Evolutionary conservation across 345 rosid genomes (phyloP).

Genomic region (Lepidium didymum): DNA sequence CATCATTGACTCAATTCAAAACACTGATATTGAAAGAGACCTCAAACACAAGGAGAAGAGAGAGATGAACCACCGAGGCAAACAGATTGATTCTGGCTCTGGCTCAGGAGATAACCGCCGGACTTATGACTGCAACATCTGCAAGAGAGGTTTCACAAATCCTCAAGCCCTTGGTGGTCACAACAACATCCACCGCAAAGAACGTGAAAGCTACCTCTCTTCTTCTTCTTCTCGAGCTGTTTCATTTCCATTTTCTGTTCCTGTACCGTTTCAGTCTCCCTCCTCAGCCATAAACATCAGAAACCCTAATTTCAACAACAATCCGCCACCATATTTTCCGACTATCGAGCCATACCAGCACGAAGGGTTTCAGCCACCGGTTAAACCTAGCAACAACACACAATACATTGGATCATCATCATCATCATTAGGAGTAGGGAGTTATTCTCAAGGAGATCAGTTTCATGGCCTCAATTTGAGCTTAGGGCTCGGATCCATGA

Average conservation of each 20-base stretch:
- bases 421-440: neutral
- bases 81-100: neutral
- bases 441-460: constrained; percentile 23
- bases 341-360: constrained; percentile 8
- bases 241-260: neutral
- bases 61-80: constrained; percentile 9
- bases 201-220: constrained; percentile 7
- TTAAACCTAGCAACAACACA: constrained; percentile 7
- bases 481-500: constrained; percentile 35
- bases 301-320: constrained; percentile 5
- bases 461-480: constrained; percentile 48
- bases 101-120: constrained; percentile 22
- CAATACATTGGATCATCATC: constrained; percentile 12
- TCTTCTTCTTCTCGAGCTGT: neutral
- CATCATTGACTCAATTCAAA: neutral
- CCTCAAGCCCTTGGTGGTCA: constrained; percentile 94
- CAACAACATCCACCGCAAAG: constrained; percentile 74
- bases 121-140: constrained; percentile 61
- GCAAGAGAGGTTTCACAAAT: constrained; percentile 84
- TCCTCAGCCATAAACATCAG: neutral
- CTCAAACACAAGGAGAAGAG: neutral
- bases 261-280: neutral
- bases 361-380: constrained; percentile 6
- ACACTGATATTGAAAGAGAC: constrained; percentile 7
- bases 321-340: constrained; percentile 8